Base-by-base conservation (phyloP, 2,329 filamentous ascomycete species). In the Trichophyton verrucosum region DNA sequence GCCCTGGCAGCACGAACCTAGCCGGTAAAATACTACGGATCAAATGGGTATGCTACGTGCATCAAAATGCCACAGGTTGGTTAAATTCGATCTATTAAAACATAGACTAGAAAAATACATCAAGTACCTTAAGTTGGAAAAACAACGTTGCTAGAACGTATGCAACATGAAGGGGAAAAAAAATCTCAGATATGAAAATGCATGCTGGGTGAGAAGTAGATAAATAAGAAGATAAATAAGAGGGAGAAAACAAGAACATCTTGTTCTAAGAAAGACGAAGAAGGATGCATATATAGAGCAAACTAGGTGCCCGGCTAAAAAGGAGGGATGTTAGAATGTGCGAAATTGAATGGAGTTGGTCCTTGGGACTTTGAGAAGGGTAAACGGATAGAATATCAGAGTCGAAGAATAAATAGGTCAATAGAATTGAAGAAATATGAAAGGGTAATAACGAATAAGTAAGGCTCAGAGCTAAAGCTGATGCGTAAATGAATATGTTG, bases 391-490 rank as follows among this genome's bases (percentile, higher is more conserved):
- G 27, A 49, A 20, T 46, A 20, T n/a, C 15, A 8, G 7, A 46
- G 15, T 38, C 17, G 15, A 47, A 22, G 47, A 17, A 51, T 51
- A 51, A 27, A 22, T 20, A 24, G 24, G 47, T 51, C 27, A 51
- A 46, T 33, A 17, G 62, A 46, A 27, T 44, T 55, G 47, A 55
- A 64, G 62, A 57, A 24, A 47, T 60, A 56, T 44, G 9, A 20
- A 51, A 24, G 15, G 20, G 24, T 11, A 51, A 15, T 51, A 51
- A 51, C 13, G 24, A 51, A 51, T 24, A 22, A 17, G 15, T 20
- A 51, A 51, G 17, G 24, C 24, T 24, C 24, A 51, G 47, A 22
- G 47, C 47, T 51, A 51, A 51, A 51, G 42, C 47, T 51, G 47
- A 51, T 51, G 47, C 24, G 9, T 24, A 51, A 24, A 22, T 51